Evolutionary conservation across 2,329 filamentous ascomycete genomes (phyloP).

Genomic region (Neonectria punicea): DNA sequence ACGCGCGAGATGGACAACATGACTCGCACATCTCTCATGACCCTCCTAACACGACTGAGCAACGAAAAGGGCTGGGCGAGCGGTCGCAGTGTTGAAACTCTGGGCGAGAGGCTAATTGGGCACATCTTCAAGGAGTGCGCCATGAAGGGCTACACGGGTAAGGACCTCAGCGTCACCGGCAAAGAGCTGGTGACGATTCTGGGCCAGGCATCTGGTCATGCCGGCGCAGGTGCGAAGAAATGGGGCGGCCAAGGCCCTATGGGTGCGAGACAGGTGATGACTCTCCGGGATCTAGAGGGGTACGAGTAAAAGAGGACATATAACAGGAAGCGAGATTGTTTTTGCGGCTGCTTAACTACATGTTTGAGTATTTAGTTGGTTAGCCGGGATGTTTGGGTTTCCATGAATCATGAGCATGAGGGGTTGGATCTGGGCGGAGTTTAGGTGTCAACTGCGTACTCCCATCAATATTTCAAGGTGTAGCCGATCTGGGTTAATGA

Average conservation of each 20-base stretch:
- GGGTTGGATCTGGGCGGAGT: conserved; percentile 31
- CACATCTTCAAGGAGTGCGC: conserved; percentile 49
- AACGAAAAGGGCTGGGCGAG: conserved; percentile 67
- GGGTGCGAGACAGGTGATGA: conserved; percentile 47
- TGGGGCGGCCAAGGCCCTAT: conserved; percentile 42
- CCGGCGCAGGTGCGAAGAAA: conserved; percentile 37
- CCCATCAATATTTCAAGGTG: neutral
- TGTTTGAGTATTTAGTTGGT: conserved; percentile 14
- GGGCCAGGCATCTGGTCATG: conserved; percentile 42
- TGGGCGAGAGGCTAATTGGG: conserved; percentile 63
- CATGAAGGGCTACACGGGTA: conserved; percentile 45
- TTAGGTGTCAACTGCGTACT: conserved; percentile 14
- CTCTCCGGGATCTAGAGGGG: conserved; percentile 45
- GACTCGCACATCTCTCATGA: conserved; percentile 42
- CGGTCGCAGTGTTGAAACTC: conserved; percentile 67
- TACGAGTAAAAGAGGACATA: conserved; percentile 37
- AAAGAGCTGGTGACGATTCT: conserved; percentile 45
- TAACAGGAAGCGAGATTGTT: conserved; percentile 16
- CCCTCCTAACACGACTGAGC: conserved; percentile 55
- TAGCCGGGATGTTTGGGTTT: conserved; percentile 21
- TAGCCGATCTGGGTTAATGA: neutral
- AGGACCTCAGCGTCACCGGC: conserved; percentile 41
- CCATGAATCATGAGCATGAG: conserved; percentile 27
- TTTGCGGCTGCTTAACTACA: conserved; percentile 7
- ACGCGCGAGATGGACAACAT: conserved; percentile 37